Conservation (phyloP, 495 filamentous ascomycete genomes). For the Neurospora intermedia region DNA sequence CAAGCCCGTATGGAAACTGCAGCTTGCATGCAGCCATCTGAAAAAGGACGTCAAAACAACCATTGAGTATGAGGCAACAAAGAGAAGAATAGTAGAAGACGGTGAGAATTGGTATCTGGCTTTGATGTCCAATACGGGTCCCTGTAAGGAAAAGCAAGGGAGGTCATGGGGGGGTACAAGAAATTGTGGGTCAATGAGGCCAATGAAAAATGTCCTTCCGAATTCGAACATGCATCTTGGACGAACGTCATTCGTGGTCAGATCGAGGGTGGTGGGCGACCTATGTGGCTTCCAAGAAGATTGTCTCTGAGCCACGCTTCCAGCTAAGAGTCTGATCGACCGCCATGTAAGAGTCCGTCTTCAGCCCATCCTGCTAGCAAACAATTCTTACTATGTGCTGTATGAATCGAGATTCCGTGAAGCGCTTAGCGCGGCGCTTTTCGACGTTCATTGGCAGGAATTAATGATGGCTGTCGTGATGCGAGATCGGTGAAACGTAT, state of each 20-base stretch:
- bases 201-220: neutral
- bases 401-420: neutral
- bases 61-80: neutral
- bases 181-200: neutral
- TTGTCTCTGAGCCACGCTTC: neutral
- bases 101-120: neutral
- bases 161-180: neutral
- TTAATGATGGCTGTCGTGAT: neutral
- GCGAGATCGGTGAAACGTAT: neutral
- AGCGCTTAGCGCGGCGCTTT: neutral
- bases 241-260: neutral
- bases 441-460: neutral
- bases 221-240: neutral
- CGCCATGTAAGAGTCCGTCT: neutral
- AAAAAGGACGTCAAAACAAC: neutral
- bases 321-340: neutral
- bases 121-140: neutral
- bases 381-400: neutral
- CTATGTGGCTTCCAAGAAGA: neutral
- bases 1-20: neutral
- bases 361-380: neutral
- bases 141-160: neutral
- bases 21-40: slow-evolving; percentile 2
- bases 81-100: neutral
- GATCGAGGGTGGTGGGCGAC: neutral